Percentiles rank a stretch among this genome's conserved stretches.
phyloP scores from a whole-genome alignment of 2,329 filamentous ascomycete genomes.

The Epichloe baconii region DNA sequence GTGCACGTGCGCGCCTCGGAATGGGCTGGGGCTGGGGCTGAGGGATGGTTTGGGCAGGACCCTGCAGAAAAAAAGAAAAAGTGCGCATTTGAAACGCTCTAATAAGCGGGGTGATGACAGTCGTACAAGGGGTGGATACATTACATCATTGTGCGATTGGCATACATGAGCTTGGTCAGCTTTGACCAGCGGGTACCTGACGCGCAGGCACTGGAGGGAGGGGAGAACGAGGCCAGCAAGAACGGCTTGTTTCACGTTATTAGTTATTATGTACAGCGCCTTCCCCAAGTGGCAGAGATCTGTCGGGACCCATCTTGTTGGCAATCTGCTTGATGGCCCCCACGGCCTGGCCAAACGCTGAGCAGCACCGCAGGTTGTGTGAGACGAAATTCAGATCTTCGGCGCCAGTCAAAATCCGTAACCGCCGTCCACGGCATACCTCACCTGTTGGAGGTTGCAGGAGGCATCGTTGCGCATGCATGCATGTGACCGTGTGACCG shows the following conservation, averaged over 20 bases:
- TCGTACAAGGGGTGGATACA: not conserved
- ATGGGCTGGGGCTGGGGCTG: no score
- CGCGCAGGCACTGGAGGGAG: no score
- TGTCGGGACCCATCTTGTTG: no score
- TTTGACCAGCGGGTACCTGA: not conserved
- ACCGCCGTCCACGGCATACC: not conserved
- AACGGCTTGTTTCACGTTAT: no score
- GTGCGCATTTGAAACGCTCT: not conserved
- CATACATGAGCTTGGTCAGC: not conserved
- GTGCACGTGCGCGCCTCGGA: no score
- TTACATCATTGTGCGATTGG: not conserved
- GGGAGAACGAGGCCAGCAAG: no score
- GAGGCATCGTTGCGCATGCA: no score
- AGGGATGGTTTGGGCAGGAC: no score
- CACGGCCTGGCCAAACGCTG: not conserved
- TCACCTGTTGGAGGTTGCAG: not conserved
- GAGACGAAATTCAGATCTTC: not conserved
- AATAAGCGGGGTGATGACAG: not conserved
- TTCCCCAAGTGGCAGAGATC: no score
- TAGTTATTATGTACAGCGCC: no score
- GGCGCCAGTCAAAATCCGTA: not conserved
- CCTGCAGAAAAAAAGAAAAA: no score
- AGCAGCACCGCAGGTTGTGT: not conserved
- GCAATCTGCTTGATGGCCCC: not conserved
- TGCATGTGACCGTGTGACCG: no score